phyloP scores from a whole-genome alignment of 371 early-diverging fungal species.

The Mortierella sp. region DNA sequence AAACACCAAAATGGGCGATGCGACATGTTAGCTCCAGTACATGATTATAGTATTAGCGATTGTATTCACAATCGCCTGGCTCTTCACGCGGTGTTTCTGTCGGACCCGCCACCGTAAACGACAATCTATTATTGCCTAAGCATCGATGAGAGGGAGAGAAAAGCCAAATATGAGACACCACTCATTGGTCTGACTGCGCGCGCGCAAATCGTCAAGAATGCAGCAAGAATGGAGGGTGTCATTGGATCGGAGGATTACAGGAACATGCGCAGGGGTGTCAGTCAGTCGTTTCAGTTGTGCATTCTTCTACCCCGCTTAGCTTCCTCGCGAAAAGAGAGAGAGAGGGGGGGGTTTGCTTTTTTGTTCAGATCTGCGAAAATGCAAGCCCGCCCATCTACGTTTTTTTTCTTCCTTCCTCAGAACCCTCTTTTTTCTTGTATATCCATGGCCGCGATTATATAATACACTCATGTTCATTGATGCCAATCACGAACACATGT shows the following conservation, averaged over 20 bases:
- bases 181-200: background rate
- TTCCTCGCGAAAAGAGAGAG: background rate
- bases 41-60: background rate
- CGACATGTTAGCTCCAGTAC: background rate
- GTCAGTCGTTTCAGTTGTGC: too few species aligned
- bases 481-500: background rate
- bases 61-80: background rate
- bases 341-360: too few species aligned
- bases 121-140: background rate
- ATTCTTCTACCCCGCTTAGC: background rate
- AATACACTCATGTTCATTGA: background rate
- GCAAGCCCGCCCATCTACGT: background rate
- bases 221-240: too few species aligned
- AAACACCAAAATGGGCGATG: background rate
- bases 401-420: background rate
- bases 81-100: background rate
- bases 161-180: background rate
- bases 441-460: too few species aligned
- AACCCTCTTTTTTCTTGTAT: background rate
- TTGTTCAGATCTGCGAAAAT: background rate
- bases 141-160: background rate
- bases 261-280: background rate
- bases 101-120: background rate
- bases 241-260: background rate
- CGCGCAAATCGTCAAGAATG: background rate